These are phyloP conservation scores for Nyctanthes arbortristis DNA, from an alignment of 257 asterid genomes.

Conservation along the genomic window DNA sequence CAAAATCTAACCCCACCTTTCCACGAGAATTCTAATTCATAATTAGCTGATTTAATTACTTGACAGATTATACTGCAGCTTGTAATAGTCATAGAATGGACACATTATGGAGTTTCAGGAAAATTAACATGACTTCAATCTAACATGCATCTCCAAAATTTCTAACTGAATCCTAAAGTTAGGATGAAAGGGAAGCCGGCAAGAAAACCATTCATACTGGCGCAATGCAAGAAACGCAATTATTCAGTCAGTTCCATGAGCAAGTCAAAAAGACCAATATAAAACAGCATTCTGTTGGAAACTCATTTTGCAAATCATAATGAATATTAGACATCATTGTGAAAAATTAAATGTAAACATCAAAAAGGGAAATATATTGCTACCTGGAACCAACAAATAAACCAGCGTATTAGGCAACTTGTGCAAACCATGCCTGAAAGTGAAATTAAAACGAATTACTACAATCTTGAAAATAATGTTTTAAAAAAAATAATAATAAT, in stretches of 20 bases:
- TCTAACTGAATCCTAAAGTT: background rate
- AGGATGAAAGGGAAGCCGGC: background rate
- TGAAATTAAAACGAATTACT: constrained; percentile 42
- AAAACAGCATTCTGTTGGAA: background rate
- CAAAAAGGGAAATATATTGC: constrained; percentile 19
- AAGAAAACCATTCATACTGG: background rate
- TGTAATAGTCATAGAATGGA: too few relatives aligned
- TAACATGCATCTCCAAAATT: background rate
- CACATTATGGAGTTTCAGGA: background rate
- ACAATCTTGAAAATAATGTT: constrained; percentile 16
- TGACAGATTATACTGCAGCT: too few relatives aligned
- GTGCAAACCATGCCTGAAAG: constrained; percentile 86
- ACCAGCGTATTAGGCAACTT: constrained; percentile 78
- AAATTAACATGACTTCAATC: background rate
- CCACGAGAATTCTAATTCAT: too few relatives aligned
- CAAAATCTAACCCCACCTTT: too few relatives aligned
- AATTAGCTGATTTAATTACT: too few relatives aligned
- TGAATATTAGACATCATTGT: background rate
- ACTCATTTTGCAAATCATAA: background rate
- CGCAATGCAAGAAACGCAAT: background rate
- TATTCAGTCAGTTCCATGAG: background rate
- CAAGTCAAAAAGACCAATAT: background rate
- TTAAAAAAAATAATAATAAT: constrained; percentile 27
- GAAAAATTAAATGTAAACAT: background rate
- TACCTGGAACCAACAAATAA: constrained; percentile 97